Evolutionary conservation across 2,329 filamentous ascomycete genomes (phyloP), one percentile per base, ranked within the genome.

Genomic region (Beauveria varroae): DNA sequence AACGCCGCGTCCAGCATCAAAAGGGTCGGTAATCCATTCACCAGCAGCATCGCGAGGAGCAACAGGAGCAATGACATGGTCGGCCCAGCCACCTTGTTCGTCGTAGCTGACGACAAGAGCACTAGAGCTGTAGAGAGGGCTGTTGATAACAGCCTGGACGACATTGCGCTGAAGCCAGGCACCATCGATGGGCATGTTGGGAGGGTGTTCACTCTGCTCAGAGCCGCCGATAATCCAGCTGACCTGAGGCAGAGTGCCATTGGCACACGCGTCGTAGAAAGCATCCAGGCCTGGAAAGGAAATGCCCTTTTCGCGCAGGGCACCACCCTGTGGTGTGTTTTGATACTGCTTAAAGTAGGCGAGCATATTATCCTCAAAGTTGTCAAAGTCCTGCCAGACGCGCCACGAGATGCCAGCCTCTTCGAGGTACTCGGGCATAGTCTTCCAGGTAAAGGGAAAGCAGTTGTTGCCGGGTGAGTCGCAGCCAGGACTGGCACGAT

Each of bases 141-240:
- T 80, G 61, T 74, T 73, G 14, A 74, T 78, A 3, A 82, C 76
- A 8, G 79, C 76, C 61, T 81, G 73, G 20, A 82, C 76, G 7
- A 84, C 72, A 65, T 80, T 72, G 68, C 81, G 79, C 67, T 83
- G 79, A 43, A 83, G 72, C 81, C 81, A 84, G 2, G 74, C 79
- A 16, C 81, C 81, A 64, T 84, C 81, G 64, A 75, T 77, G 3
- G 81, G 81, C 63, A 76, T 73, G 64, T 80, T 79, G 1, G 81
- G 80, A 2, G 81, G 75, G 66, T 84, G 80, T 67, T 84, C 81
- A 2, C 80, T 75, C 66, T 83, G 79, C 67, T 84, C 81, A 20
- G 79, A 80, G 0, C 80, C 80, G 3, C 79, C 80, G 54, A 84
- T 74, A 52, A 82, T 78, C 68, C 78, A 82, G 64, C 75, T 79